These are phyloP conservation scores for Wickerhamiella kurtzmanii DNA, from an alignment of 805 yeast genomes.

Conservation along the genomic window DNA sequence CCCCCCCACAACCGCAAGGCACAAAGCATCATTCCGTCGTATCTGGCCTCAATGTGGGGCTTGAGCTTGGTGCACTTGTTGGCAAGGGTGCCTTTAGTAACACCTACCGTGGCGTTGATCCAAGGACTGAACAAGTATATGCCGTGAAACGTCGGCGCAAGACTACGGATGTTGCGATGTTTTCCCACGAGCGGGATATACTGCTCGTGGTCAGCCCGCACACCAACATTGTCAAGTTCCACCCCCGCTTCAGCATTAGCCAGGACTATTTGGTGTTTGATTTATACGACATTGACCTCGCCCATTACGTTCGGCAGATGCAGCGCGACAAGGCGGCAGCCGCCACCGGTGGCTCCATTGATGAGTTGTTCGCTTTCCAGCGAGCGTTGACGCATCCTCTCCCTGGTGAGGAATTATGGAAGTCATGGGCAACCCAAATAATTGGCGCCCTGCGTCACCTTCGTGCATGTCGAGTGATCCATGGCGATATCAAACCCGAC, in stretches of 20 bases:
- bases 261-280: slow-evolving; percentile 11
- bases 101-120: slow-evolving; percentile 60
- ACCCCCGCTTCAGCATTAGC: slow-evolving; percentile 11
- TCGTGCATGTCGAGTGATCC: slow-evolving; percentile 26
- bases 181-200: slow-evolving; percentile 11
- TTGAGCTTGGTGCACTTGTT: slow-evolving; percentile 18
- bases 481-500: slow-evolving; percentile 37
- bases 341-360: slow-evolving; percentile 9
- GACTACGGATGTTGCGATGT: slow-evolving; percentile 9
- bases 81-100: slow-evolving; percentile 74
- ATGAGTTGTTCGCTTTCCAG: slow-evolving; percentile 6
- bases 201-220: slow-evolving; percentile 7
- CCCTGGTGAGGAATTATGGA: slow-evolving; percentile 19
- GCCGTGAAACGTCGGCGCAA: slow-evolving; percentile 44
- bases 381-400: slow-evolving; percentile 13
- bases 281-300: slow-evolving; percentile 13
- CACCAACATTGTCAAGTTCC: slow-evolving; percentile 8
- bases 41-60: neutral
- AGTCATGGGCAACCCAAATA: slow-evolving; percentile 20
- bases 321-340: slow-evolving; percentile 2
- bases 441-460: slow-evolving; percentile 17
- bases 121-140: slow-evolving; percentile 32
- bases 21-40: neutral
- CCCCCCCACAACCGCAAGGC: neutral
- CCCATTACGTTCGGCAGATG: slow-evolving; percentile 6